These are phyloP conservation scores for Plasmodium vivax DNA, from an alignment of 169 alveolate species.

Conservation along the genomic window DNA sequence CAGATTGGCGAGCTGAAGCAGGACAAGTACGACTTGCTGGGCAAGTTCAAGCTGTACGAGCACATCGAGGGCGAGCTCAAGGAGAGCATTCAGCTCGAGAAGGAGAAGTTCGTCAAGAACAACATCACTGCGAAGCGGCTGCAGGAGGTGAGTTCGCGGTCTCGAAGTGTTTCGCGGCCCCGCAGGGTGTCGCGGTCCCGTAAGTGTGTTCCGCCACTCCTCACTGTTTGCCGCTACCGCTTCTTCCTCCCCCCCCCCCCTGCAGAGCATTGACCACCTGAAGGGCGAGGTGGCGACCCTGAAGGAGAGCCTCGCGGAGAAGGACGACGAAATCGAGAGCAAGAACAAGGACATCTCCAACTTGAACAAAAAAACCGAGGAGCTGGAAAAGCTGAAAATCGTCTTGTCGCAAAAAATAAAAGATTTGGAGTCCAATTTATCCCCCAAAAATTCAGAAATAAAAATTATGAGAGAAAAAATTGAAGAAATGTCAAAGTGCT, in stretches of 20 bases:
- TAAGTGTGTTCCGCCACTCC: not conserved
- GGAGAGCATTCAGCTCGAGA: conserved; percentile 39
- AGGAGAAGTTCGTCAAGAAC: conserved; percentile 54
- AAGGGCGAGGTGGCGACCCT: conserved; percentile 32
- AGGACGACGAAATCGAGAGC: conserved; percentile 56
- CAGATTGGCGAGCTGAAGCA: conserved; percentile 25
- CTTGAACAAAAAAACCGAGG: conserved; percentile 53
- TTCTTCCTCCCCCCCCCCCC: not conserved
- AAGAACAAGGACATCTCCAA: conserved; percentile 28
- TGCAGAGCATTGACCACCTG: conserved; percentile 47
- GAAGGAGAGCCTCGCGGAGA: conserved; percentile 15
- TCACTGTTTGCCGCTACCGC: not conserved
- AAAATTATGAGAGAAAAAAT: conserved; percentile 64
- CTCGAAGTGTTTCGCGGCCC: no score
- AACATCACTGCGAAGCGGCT: conserved; percentile 52
- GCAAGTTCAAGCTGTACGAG: conserved; percentile 47
- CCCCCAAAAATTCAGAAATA: conserved; percentile 73
- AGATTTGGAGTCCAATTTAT: conserved; percentile 55
- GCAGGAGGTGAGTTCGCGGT: conserved; percentile 56
- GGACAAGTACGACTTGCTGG: conserved; percentile 42
- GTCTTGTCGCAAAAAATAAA: conserved; percentile 60
- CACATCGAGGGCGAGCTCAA: conserved; percentile 50
- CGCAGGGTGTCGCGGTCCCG: not conserved
- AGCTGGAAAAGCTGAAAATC: conserved; percentile 67
- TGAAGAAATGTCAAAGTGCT: conserved; percentile 73